A percentile compares a stretch with the other conserved stretches of the same genome.
phyloP scores from a whole-genome alignment of 2,329 filamentous ascomycete species.

The Ambrosiella beaveri region DNA sequence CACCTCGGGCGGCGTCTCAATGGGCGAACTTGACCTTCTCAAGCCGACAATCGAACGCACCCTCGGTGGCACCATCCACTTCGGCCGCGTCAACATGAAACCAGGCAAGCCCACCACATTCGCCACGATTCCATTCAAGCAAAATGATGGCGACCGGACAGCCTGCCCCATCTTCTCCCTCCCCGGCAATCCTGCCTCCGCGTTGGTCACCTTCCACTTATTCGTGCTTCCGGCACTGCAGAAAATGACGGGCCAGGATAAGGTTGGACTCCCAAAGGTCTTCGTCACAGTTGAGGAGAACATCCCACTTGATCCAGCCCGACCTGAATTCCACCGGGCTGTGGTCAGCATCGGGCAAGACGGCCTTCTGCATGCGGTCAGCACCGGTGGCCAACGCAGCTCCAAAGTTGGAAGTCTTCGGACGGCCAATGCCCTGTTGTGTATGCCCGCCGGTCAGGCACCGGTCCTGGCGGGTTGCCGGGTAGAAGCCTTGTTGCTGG shows the following conservation, averaged over 20 bases:
- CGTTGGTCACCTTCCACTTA: slow-evolving; percentile 81
- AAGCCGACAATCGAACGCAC: slow-evolving; percentile 89
- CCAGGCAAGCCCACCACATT: slow-evolving; percentile 96
- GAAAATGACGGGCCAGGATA: slow-evolving; percentile 50
- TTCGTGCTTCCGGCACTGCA: slow-evolving; percentile 84
- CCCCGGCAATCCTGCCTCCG: slow-evolving; percentile 85
- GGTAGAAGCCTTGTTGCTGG: slow-evolving; percentile 67
- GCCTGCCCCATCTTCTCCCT: slow-evolving; percentile 70
- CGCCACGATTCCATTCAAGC: slow-evolving; percentile 59
- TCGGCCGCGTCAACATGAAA: slow-evolving; percentile 93
- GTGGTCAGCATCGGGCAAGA: slow-evolving; percentile 48
- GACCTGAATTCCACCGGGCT: slow-evolving; percentile 84
- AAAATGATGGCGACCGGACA: slow-evolving; percentile 30
- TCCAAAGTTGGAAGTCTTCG: slow-evolving; percentile 77
- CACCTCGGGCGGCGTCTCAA: slow-evolving; percentile 86
- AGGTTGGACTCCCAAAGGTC: slow-evolving; percentile 53
- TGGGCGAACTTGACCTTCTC: slow-evolving; percentile 92
- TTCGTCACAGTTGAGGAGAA: slow-evolving; percentile 56
- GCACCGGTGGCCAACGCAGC: slow-evolving; percentile 81
- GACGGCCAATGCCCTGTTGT: slow-evolving; percentile 73
- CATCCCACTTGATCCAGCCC: slow-evolving; percentile 52
- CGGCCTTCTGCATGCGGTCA: slow-evolving; percentile 54
- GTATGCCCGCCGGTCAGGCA: slow-evolving; percentile 48
- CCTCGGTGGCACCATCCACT: slow-evolving; percentile 85
- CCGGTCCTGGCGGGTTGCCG: slow-evolving; percentile 49